Base-by-base conservation (phyloP, 106 monocot genomes). In the Ottelia alismoides region DNA sequence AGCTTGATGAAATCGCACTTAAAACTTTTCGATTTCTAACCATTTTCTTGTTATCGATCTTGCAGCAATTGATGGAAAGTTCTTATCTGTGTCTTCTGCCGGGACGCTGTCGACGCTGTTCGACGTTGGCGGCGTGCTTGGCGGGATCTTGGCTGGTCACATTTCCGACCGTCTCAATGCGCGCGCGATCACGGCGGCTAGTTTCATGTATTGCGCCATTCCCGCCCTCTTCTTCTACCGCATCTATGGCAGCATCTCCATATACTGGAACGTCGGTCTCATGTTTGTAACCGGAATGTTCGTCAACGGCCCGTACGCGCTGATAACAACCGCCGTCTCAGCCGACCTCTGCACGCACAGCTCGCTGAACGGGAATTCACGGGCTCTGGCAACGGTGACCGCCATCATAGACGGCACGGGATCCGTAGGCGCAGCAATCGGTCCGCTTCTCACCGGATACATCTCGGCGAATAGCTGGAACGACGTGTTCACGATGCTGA, bases 391-490 rank as follows among this genome's bases (percentile, higher is more conserved):
- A 0, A 93, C 87, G 0, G 92, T 87, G 50, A 83, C 92, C 7
- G 92, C 92, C 1, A 87, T 93, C 61, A 93, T 93, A 25, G 87
- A 93, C 22, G 92, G 92, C 10, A 93, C 92, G 0, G 87, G 92
- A 10, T 93, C 92, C 4, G 74, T 81, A 2, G 87, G 92, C 45
- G 92, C 92, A 0, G 92, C 92, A 0, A 51, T 93, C 25, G 92
- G 92, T 0, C 92, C 92, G 10, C 54, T 93, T 49, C 68, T 93
- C 28, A 87, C 92, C 0, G 92, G 92, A 3, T 93, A 83, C 63
- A 77, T 93, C 30, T 93, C 92, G 0, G 44, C 75, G 45, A 87
- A 56, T 51, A 81, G 92, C 43, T 93, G 87, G 92, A 66, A 62
- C 21, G 66, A 69, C 17, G 92, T 93, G 56, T 93, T 93, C 64